Evolutionary conservation across 108 stramenopile genomes (phyloP), one percentile per base, ranked within the genome.

Genomic region (Cyclotella cryptica): DNA sequence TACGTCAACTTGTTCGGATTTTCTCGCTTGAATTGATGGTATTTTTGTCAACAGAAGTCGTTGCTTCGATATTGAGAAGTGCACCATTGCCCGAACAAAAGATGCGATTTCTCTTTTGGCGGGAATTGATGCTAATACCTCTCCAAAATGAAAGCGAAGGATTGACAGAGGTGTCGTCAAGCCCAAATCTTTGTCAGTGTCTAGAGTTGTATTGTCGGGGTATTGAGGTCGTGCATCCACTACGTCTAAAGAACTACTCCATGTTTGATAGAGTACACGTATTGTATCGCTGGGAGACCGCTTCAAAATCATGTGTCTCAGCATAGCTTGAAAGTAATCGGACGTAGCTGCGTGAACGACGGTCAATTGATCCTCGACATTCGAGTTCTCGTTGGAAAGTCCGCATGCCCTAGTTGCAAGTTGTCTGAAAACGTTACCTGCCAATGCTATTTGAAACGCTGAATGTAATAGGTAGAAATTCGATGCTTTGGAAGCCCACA

Each of bases 401-500:
- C 12, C 9, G 5, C 11, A 43, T 18, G 24, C 21, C 18, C 22
- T 26, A 14, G 11, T 66, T 22, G 24, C 10, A 26, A 10, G 15
- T 11, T 46, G 66, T 24, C 26, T 45, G 15, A 66, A 60, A 27
- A 71, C 30, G 3, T 72, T 63, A 9, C 71, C 81, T 21, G 40
- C 57, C 21, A 83, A 35, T 24, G 66, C 55, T 15, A 49, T 61
- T 55, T 51, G 45, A 75, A 74, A 83, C 3, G 81, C 69, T 21
- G 53, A 66, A 66, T 83, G 62, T 40, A 83, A 21, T 21, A 83
- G 17, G 13, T 65, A 26, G 18, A 19, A 44, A 39, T 55, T 22
- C 24, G 71, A 60, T 53, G 10, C 58, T 71, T 67, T 75, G 51
- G 70, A 45, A 55, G 75, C 81, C 81, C 81, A 83, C 30, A 55